These are phyloP conservation scores for Mycena pura DNA, from an alignment of 768 basidiomycete species.

Conservation along the genomic window DNA sequence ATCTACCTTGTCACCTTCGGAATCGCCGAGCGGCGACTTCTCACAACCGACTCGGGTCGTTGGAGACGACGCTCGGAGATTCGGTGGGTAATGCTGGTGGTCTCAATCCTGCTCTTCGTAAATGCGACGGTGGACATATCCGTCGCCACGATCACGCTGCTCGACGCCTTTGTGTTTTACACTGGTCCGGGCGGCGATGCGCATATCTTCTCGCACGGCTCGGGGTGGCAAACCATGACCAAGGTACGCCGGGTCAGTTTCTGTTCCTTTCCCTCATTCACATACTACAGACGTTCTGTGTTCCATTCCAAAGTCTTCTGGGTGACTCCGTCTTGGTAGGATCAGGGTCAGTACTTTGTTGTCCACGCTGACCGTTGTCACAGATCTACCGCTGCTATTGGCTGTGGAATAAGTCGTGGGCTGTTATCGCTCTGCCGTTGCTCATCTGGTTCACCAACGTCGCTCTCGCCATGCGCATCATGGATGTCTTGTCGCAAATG, in stretches of 20 bases:
- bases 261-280: background rate
- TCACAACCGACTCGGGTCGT: too few relatives aligned
- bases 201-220: background rate
- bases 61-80: too few relatives aligned
- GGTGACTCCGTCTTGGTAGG: too few relatives aligned
- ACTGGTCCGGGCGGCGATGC: background rate
- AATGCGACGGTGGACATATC: background rate
- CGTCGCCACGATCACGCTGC: background rate
- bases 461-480: background rate
- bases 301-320: background rate
- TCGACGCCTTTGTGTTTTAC: background rate
- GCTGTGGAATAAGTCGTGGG: background rate
- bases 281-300: background rate
- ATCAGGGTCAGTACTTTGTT: background rate
- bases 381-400: constrained; percentile 4
- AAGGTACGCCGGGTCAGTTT: background rate
- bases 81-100: background rate
- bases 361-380: background rate
- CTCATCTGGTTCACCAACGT: background rate
- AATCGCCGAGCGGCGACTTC: too few relatives aligned
- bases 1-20: too few relatives aligned
- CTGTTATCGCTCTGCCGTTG: background rate
- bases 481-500: background rate
- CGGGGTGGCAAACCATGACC: background rate
- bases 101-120: background rate